Evolutionary conservation across 2,329 filamentous ascomycete genomes (phyloP).

Genomic region (Trichoderma sp.): DNA sequence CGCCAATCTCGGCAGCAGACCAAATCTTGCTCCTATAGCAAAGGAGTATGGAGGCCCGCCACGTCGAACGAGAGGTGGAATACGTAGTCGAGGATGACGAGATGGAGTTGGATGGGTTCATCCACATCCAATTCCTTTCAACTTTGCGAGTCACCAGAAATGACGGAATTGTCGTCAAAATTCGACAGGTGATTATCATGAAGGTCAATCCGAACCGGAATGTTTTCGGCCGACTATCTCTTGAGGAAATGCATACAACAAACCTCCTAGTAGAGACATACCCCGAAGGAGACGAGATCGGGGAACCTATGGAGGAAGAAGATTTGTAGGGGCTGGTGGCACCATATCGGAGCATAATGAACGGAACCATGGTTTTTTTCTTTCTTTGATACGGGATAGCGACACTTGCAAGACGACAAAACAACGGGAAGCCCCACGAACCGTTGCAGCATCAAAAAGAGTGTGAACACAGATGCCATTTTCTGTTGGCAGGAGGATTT

Average conservation of each 20-base stretch:
- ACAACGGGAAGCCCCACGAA: background rate
- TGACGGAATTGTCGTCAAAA: background rate
- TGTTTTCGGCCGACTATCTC: background rate
- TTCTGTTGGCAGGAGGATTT: background rate
- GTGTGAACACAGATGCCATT: background rate
- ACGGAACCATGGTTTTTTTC: background rate
- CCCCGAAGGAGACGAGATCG: background rate
- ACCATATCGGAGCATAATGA: background rate
- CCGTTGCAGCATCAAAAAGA: background rate
- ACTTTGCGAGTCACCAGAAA: background rate
- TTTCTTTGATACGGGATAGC: background rate
- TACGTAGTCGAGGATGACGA: background rate
- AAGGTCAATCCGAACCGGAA: rapidly evolving
- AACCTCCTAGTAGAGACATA: background rate
- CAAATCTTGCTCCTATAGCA: background rate
- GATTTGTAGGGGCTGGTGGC: background rate
- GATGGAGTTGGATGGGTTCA: background rate
- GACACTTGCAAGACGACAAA: background rate
- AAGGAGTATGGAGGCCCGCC: background rate
- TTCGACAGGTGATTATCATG: background rate
- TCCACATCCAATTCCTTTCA: background rate
- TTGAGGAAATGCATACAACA: background rate
- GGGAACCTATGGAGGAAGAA: background rate
- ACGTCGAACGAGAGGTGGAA: background rate
- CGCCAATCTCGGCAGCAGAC: background rate